Base-by-base conservation (phyloP, 2,329 filamentous ascomycete species). In the Blumeria hordei region DNA sequence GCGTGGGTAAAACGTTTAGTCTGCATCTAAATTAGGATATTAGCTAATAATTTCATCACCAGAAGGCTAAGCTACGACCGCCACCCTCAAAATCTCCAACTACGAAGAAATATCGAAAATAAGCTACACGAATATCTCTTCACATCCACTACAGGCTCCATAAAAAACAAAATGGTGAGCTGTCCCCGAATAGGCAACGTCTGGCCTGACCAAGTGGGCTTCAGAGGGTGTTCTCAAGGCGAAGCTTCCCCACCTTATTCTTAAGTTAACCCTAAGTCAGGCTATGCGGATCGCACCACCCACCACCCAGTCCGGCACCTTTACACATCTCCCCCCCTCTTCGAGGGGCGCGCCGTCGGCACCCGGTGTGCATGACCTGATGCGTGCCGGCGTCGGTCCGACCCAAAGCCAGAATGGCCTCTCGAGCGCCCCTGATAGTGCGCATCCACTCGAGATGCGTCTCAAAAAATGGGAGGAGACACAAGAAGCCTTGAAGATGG, bases 381-480 rank as follows among this genome's bases (percentile, higher is more conserved):
- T 98, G 62, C 88, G 92, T 65, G 74, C 81, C 59, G 88, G 88
- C 69, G 76, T 94, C 60, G 79, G 80, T 62, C 80, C 78, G n/a
- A 72, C 72, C 53, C 67, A 70, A 57, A 66, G 70, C 55, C 67
- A 70, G 54, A 64, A 70, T 56, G 57, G 65, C 62, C 60, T 64
- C 66, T 55, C 65, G 66, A 45, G 58, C 58, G 35, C 59, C 63
- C 61, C 66, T 51, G 71, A 77, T 59, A 85, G 80, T 45, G 71
- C 82, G 2, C 92, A 98, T 74, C 92, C 92, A 0, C 85, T 98
- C 64, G 92, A 96, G 72, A 74, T 85, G 55, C 88, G 92, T 59
- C 84, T 98, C 57, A 78, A 82, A 65, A 77, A 81, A 66, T 98
- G 92, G 92, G 85, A 90, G 69, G 74, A 81, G 57, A 94, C 88